These are phyloP conservation scores for Canavalia ensiformis DNA, from an alignment of 306 rosid genomes.

Conservation along the genomic window DNA sequence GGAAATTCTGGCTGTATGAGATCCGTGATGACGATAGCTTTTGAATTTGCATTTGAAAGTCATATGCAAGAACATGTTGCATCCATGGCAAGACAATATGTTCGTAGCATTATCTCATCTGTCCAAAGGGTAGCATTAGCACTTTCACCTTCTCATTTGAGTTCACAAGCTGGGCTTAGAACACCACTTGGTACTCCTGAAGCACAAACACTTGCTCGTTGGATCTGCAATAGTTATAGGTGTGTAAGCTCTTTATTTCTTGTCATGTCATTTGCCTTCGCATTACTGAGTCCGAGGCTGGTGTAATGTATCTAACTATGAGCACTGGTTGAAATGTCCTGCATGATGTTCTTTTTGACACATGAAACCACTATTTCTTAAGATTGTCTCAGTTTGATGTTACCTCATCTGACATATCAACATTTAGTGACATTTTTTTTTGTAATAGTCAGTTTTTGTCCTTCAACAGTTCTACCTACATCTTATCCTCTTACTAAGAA, in stretches of 20 bases:
- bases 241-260: slow-evolving; percentile 29
- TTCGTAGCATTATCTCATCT: slow-evolving; percentile 98
- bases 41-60: slow-evolving; percentile 97
- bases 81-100: slow-evolving; percentile 97
- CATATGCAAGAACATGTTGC: slow-evolving; percentile 99
- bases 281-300: neutral
- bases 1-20: slow-evolving; percentile 81
- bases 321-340: no score
- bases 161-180: slow-evolving; percentile 86
- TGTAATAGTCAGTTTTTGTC: neutral
- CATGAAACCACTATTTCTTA: neutral
- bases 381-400: slow-evolving; percentile 21
- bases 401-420: neutral
- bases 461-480: neutral
- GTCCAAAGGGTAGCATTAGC: slow-evolving; percentile 99
- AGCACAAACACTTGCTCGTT: slow-evolving; percentile 96
- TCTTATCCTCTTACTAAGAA: neutral
- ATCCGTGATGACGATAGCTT: slow-evolving; percentile 99
- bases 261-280: neutral
- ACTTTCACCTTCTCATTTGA: slow-evolving; percentile 92
- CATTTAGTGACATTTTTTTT: slow-evolving; percentile 7
- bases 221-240: slow-evolving; percentile 99
- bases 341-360: no score
- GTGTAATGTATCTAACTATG: slow-evolving; percentile 6
- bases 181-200: slow-evolving; percentile 95